Evolutionary conservation across 73 alveolate genomes (phyloP).

Genomic region (Tetrahymena borealis): DNA sequence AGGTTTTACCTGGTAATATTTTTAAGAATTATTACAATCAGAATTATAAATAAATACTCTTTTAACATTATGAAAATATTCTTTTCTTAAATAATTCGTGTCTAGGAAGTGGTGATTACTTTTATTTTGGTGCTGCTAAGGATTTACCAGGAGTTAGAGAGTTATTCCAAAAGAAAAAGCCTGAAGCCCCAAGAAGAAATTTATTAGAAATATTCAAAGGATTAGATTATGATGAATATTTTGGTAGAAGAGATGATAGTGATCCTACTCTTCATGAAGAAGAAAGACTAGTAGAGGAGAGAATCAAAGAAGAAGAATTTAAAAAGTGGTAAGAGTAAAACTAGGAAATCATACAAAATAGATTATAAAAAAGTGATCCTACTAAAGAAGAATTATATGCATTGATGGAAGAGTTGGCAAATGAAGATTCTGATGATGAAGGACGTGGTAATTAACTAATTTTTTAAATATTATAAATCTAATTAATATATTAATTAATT

Average conservation of each 20-base stretch:
- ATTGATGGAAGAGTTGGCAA: neutral
- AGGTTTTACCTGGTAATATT: slow-evolving; percentile 68
- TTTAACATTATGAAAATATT: too few species aligned
- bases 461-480: neutral
- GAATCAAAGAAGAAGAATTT: neutral
- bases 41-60: too few species aligned
- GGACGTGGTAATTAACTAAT: neutral
- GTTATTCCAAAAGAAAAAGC: slow-evolving; percentile 75
- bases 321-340: neutral
- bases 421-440: neutral
- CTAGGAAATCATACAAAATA: neutral
- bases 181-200: slow-evolving; percentile 63
- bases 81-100: neutral
- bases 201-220: neutral
- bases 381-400: neutral
- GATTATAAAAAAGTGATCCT: neutral
- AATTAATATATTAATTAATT: neutral
- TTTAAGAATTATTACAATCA: neutral
- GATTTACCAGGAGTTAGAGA: slow-evolving; percentile 93
- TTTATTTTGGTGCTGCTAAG: slow-evolving; percentile 96
- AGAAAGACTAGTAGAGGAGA: neutral
- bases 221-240: neutral
- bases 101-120: slow-evolving; percentile 80
- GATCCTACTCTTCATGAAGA: neutral
- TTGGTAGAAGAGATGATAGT: neutral